Base-by-base conservation (phyloP, 129 eudicot genomes). In the Ambrosia artemisiifolia region DNA sequence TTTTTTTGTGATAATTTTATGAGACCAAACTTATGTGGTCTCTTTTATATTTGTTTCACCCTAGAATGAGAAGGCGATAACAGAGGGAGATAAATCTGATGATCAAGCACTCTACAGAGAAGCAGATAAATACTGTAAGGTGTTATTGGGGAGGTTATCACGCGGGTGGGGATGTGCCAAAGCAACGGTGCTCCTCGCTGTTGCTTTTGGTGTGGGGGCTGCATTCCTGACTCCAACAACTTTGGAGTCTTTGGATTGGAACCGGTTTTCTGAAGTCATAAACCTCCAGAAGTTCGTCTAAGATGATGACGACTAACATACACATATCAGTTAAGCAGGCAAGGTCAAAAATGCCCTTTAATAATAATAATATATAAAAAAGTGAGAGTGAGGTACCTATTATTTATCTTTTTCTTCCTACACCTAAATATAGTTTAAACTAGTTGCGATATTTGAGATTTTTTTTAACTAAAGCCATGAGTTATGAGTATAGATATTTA, bases 101-200 rank as follows among this genome's bases (percentile, higher is more conserved):
- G 84, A 70, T 44, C 83, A 81, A 38, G 53, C 85, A 24, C 70
- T 64, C 59, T 86, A 85, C 63, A 87, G 51, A 76, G 92, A 90
- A 24, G 88, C 96, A 0, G 95, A 93, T 67, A 90, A 93, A 79
- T 79, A 85, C 69, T 82, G 92, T 49, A 93, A 85, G 77, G 70
- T 83, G 40, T 28, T 93, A 30, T 28, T 84, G 56, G 95, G 88
- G 68, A 88, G 79, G 78, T 64, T 86, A 32, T 82, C 92, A 12
- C 85, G 85, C 16, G 85, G 92, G 17, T 76, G 75, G 70, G 86
- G 89, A 10, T 87, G 97, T 74, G 24, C 88, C 76, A 87, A 85
- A 80, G 77, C 82, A 56, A 19, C 82, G 70, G 89, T 67, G 6
- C 6, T 88, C 9, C 78, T 75, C 49, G 17, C 76, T 24, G 78